phyloP scores from a whole-genome alignment of 2,329 filamentous ascomycete genomes.

The Tolypocladium nubicola region DNA sequence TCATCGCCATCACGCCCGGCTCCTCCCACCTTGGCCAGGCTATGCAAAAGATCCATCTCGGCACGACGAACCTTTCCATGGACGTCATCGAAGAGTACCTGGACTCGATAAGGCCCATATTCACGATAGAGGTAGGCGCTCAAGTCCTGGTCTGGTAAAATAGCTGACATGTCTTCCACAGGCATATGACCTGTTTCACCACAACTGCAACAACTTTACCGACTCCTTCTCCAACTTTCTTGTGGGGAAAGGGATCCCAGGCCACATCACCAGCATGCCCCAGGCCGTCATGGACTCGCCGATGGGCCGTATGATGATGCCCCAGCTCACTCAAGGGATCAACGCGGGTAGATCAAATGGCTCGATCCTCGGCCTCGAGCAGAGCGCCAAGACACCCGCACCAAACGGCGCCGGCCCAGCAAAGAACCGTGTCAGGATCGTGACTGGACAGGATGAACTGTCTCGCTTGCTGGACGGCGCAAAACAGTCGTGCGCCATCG shows the following conservation, averaged over 20 bases:
- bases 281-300: slow-evolving; percentile 76
- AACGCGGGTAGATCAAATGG: slow-evolving; percentile 38
- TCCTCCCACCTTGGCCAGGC: slow-evolving; percentile 79
- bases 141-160: not conserved
- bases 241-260: slow-evolving; percentile 77
- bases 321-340: slow-evolving; percentile 48
- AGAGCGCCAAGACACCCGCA: slow-evolving; percentile 17
- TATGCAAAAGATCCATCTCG: slow-evolving; percentile 64
- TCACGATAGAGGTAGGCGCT: slow-evolving; percentile 58
- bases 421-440: slow-evolving; percentile 41
- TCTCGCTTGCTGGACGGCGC: slow-evolving; percentile 40
- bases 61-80: slow-evolving; percentile 65
- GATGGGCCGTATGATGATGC: slow-evolving; percentile 78
- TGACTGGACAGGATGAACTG: slow-evolving; percentile 33
- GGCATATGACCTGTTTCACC: slow-evolving; percentile 79
- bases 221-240: slow-evolving; percentile 88
- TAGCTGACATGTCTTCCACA: slow-evolving; percentile 20
- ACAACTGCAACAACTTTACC: slow-evolving; percentile 98
- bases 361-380: slow-evolving; percentile 42
- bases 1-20: slow-evolving; percentile 72
- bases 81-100: slow-evolving; percentile 82
- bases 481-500: slow-evolving; percentile 57
- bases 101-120: slow-evolving; percentile 71
- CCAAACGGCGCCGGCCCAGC: not conserved
- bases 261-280: slow-evolving; percentile 76